Evolutionary conservation across 768 basidiomycete genomes (phyloP).

Genomic region (Boletus subcaerulescens): DNA sequence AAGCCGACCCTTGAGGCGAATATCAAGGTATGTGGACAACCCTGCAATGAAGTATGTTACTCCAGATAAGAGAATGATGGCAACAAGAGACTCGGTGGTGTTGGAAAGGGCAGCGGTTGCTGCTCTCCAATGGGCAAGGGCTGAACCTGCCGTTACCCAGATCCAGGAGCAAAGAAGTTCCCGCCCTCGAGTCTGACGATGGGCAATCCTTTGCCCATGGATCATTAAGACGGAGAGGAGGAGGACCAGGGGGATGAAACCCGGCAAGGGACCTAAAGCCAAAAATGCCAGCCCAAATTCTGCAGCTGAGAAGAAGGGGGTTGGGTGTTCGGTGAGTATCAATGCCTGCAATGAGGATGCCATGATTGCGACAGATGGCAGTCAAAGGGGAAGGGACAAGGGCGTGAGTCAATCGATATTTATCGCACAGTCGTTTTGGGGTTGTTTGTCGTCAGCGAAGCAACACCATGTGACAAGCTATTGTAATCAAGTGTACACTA

Average conservation of each 20-base stretch:
- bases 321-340: conserved; percentile 26
- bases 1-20: conserved; percentile 32
- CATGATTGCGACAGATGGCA: conserved; percentile 16
- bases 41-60: conserved; percentile 46
- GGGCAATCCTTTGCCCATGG: conserved; percentile 31
- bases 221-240: conserved; percentile 26
- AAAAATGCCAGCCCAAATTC: conserved; percentile 25
- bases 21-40: conserved; percentile 37
- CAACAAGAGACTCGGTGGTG: conserved; percentile 43
- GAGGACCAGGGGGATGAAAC: conserved; percentile 34
- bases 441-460: conserved; percentile 21
- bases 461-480: background rate
- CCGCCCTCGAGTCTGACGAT: conserved; percentile 27
- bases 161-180: conserved; percentile 35
- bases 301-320: conserved; percentile 19
- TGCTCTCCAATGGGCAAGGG: conserved; percentile 41
- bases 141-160: conserved; percentile 39
- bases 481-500: no score
- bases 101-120: conserved; percentile 57
- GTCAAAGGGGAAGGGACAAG: background rate
- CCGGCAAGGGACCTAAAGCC: conserved; percentile 29
- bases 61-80: conserved; percentile 41
- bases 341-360: conserved; percentile 18
- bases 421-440: conserved; percentile 14
- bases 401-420: conserved; percentile 5